Conservation (phyloP, 768 basidiomycete genomes). For the Fistulinella prunicolor region DNA sequence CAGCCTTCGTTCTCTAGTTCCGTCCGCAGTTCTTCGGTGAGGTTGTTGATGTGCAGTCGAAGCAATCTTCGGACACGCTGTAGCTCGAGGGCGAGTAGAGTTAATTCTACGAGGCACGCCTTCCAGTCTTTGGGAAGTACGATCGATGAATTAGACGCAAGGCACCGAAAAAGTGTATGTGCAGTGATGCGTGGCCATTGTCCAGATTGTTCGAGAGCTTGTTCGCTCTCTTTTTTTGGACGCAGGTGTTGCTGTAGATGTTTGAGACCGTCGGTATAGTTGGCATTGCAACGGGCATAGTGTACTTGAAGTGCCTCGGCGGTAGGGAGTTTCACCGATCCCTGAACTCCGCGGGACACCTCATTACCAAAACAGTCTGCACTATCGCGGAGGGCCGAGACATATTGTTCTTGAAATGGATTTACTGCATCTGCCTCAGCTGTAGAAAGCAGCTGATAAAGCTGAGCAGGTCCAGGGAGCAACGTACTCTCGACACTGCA, state of each 20-base stretch:
- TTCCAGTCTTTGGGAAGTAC: constrained; percentile 25
- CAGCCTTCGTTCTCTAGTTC: constrained; percentile 6
- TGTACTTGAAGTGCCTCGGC: not conserved
- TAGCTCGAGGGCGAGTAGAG: constrained; percentile 21
- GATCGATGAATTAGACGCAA: constrained; percentile 21
- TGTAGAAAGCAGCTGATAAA: constrained; percentile 2
- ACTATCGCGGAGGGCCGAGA: constrained; percentile 13
- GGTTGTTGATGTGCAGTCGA: constrained; percentile 2
- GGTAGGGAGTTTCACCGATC: not conserved
- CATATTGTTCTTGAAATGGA: constrained; percentile 14
- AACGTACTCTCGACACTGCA: not conserved
- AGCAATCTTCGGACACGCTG: constrained; percentile 37
- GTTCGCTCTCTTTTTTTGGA: constrained; percentile 13
- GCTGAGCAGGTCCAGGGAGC: not conserved
- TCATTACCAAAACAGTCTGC: constrained; percentile 12
- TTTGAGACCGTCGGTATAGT: not conserved
- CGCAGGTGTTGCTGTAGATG: constrained; percentile 5
- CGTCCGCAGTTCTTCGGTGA: not conserved
- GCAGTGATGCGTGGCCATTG: not conserved
- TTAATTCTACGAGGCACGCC: constrained; percentile 26
- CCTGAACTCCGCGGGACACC: not conserved
- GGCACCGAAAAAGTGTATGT: constrained; percentile 25
- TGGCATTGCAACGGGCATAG: not conserved
- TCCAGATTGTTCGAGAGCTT: constrained; percentile 3
- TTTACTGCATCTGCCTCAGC: not conserved